phyloP scores from a whole-genome alignment of 495 filamentous ascomycete species.

The Penicillium pancosmium region DNA sequence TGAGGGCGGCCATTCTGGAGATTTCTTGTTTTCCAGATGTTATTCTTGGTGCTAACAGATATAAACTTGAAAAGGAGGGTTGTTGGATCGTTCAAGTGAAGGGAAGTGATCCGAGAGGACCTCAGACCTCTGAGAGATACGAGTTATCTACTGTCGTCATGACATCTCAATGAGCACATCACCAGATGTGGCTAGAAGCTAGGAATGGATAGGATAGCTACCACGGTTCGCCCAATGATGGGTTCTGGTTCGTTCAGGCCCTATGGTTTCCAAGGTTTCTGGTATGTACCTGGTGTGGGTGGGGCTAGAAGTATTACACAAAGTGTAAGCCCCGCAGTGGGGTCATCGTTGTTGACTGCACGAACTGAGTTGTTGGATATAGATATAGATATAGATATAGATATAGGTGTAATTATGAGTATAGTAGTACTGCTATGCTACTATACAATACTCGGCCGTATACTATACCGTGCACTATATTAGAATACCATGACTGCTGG shows the following conservation, averaged over 20 bases:
- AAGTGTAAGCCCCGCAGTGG: background rate
- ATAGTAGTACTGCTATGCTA: no score
- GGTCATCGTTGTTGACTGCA: background rate
- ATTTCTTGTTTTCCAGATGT: no score
- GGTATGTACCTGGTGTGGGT: no score
- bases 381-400: background rate
- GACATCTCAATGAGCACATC: conserved; percentile 5
- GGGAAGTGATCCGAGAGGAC: background rate
- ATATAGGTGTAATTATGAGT: no score
- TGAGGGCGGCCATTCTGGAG: conserved; percentile 5
- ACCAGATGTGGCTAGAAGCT: background rate
- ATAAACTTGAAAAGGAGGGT: no score
- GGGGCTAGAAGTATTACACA: no score
- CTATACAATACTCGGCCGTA: no score
- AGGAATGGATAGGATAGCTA: background rate
- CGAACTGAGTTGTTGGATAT: background rate
- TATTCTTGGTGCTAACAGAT: no score
- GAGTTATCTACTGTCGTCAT: background rate
- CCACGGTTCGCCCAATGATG: background rate
- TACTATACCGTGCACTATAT: no score
- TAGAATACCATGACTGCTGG: no score
- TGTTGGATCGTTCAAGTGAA: background rate
- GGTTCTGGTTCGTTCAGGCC: background rate
- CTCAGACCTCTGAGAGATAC: background rate
- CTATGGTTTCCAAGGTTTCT: background rate